phyloP scores from a whole-genome alignment of 306 rosid species.

The Castanospermum australe region DNA sequence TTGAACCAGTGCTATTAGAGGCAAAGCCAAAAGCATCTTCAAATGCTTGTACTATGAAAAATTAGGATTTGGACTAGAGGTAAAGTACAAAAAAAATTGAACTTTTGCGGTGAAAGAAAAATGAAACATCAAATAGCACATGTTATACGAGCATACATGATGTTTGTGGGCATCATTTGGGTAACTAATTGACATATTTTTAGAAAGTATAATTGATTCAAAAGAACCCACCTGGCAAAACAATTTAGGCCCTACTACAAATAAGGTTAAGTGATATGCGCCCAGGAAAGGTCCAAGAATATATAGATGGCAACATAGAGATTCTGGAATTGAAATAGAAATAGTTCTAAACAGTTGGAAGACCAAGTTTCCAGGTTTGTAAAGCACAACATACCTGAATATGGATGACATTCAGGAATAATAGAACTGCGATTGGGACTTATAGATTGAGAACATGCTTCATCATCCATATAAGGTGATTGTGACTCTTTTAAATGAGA shows the following conservation, averaged over 20 bases:
- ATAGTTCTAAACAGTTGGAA: background rate
- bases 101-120: background rate
- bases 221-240: background rate
- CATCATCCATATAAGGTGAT: conserved; percentile 52
- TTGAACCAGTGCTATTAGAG: no score
- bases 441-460: conserved; percentile 39
- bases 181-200: background rate
- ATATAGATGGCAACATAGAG: background rate
- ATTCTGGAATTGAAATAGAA: conserved; percentile 18
- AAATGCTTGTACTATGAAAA: background rate
- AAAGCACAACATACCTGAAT: conserved; percentile 49
- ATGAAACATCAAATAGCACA: conserved; percentile 4
- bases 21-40: background rate
- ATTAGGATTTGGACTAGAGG: background rate
- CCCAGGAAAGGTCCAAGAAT: background rate
- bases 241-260: background rate
- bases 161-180: background rate
- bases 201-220: background rate
- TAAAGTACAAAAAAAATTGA: background rate
- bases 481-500: conserved; percentile 76
- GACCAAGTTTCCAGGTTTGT: conserved; percentile 10
- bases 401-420: conserved; percentile 37
- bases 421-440: conserved; percentile 37
- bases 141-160: background rate
- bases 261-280: background rate